phyloP scores from a whole-genome alignment of 805 yeast species.

The Kodamaea jinghongensis region DNA sequence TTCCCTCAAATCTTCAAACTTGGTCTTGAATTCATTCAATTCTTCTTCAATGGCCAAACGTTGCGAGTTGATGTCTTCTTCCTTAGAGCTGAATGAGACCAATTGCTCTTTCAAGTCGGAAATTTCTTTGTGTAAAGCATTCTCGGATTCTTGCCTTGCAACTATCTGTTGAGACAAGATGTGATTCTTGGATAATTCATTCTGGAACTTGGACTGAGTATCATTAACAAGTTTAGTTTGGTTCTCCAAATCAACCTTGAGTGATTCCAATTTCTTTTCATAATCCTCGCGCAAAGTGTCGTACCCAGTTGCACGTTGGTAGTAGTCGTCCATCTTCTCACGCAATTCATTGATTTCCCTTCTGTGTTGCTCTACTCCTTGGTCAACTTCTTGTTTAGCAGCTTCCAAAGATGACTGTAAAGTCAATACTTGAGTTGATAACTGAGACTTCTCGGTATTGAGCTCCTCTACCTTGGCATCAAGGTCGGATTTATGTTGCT shows the following conservation, averaged over 20 bases:
- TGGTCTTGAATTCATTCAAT: conserved; percentile 41
- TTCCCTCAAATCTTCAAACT: conserved; percentile 55
- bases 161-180: conserved; percentile 39
- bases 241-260: conserved; percentile 30
- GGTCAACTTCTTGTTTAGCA: conserved; percentile 19
- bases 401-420: conserved; percentile 5
- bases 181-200: conserved; percentile 54
- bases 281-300: conserved; percentile 33
- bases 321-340: conserved; percentile 19
- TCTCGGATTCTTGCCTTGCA: conserved; percentile 14
- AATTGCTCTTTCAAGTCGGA: conserved; percentile 8
- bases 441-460: conserved; percentile 22
- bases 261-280: conserved; percentile 26
- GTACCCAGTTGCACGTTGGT: conserved; percentile 31
- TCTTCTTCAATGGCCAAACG: conserved; percentile 25
- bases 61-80: conserved; percentile 20
- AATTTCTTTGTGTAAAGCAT: conserved; percentile 6
- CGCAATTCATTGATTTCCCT: conserved; percentile 28
- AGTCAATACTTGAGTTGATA: conserved; percentile 15
- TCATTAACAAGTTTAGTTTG: conserved; percentile 49
- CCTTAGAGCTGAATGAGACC: conserved; percentile 12
- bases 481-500: conserved; percentile 26
- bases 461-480: conserved; percentile 22
- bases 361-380: conserved; percentile 17
- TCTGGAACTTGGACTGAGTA: conserved; percentile 53